Evolutionary conservation across 805 yeast genomes (phyloP), one percentile per base, ranked within the genome.

Genomic region (Grigorovia humatica): DNA sequence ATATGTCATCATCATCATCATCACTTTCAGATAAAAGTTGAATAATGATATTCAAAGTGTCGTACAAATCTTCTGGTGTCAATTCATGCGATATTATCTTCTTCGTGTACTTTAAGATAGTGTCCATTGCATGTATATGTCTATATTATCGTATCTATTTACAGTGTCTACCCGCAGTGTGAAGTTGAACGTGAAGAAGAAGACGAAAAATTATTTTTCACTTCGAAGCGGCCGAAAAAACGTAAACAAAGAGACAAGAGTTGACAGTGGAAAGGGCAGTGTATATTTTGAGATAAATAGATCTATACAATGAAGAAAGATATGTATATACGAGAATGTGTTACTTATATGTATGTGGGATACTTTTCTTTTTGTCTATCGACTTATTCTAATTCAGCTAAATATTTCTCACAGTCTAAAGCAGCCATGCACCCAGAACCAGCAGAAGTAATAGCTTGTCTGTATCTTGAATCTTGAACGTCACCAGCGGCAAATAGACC

Each of bases 391-490:
- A 65, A 61, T 59, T 86, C 95, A 46, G 91, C 73, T 55, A 90
- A 68, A 70, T 77, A 85, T 69, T 81, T 84, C 74, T 90, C 97
- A 65, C 91, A 88, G 64, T 93, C 98, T 55, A 93, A 79, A 54
- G 96, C 99, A 63, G 99, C 99, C 97, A 90, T 91, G 78, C 99
- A 93, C 57, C 99, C 99, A 57, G 96, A 79, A 66, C 99, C 99
- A n/a, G 99, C 99, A 69, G 97, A 89, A 44, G 99, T 93, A 67
- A 93, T 88, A 53, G 99, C 99, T 76, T 93, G 99, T 82, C 99
- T 88, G 74, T 91, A 93, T 69, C 80, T 81, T 71, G 88, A 84
- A 73, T 93, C 99, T 74, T 93, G 99, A 52, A 93, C 99, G 67
- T 93, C 99, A 73, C 99, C 99, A 54, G 99, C 99, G 54, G 99